A percentile compares a stretch with the other conserved stretches of the same genome.
Conservation (phyloP, 1,284 basidiomycete species). For the Leccinum angustisporum region DNA sequence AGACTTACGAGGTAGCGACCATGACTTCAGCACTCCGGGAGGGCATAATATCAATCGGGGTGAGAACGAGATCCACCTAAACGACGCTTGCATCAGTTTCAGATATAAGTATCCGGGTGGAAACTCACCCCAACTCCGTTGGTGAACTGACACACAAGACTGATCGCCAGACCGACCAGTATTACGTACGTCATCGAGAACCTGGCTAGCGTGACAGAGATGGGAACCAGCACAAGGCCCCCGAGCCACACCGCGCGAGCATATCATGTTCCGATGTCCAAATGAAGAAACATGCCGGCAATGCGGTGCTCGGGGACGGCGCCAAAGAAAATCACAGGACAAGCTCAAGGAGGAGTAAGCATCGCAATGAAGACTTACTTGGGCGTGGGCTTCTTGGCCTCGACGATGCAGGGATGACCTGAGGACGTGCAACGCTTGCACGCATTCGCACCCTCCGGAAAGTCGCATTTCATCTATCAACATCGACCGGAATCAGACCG, state of each 20-base stretch:
- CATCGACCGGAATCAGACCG: constrained; percentile 11
- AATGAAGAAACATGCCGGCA: constrained; percentile 26
- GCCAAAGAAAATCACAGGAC: neutral
- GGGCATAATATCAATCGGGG: constrained; percentile 49
- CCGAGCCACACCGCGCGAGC: too few relatives aligned
- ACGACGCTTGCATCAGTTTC: neutral
- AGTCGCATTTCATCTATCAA: constrained; percentile 77
- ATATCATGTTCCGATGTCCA: constrained; percentile 21
- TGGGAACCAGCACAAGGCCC: too few relatives aligned
- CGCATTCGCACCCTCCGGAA: constrained; percentile 63
- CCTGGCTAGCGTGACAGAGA: too few relatives aligned
- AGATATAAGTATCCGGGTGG: neutral
- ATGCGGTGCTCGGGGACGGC: constrained; percentile 20
- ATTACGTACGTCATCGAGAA: too few relatives aligned
- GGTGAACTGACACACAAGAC: constrained; percentile 43
- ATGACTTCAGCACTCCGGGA: constrained; percentile 52
- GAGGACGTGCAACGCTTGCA: constrained; percentile 70
- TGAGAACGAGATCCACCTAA: constrained; percentile 48
- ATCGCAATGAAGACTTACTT: constrained; percentile 57
- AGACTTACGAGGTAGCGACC: constrained; percentile 41
- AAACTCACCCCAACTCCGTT: constrained; percentile 50
- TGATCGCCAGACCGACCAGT: too few relatives aligned
- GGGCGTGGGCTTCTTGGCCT: constrained; percentile 74
- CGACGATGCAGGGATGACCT: constrained; percentile 74
- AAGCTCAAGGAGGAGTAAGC: neutral